These are phyloP conservation scores for Steccherinum ochraceum DNA, from an alignment of 768 basidiomycete species.

Conservation along the genomic window DNA sequence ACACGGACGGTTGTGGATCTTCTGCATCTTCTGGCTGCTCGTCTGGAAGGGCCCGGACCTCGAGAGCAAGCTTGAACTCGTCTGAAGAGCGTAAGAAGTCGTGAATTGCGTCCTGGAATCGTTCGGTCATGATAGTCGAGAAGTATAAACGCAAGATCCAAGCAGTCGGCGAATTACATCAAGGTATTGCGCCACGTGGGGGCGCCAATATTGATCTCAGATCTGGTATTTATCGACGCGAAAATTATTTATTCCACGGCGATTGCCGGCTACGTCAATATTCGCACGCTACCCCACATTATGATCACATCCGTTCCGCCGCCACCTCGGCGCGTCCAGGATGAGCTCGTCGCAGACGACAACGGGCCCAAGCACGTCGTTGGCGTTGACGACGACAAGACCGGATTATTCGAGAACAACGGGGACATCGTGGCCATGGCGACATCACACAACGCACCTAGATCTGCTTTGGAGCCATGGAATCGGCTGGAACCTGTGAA, in stretches of 20 bases:
- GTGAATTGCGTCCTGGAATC: neutral
- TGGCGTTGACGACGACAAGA: neutral
- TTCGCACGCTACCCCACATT: neutral
- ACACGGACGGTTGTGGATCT: neutral
- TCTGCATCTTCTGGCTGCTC: neutral
- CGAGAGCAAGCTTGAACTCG: constrained; percentile 8
- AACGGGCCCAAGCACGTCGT: neutral
- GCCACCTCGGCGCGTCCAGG: neutral
- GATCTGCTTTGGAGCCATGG: too few species aligned
- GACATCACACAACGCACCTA: too few species aligned
- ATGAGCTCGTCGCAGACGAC: too few species aligned
- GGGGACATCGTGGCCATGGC: neutral
- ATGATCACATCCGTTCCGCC: neutral
- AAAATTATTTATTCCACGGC: neutral
- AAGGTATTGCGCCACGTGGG: too few species aligned
- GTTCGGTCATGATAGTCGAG: constrained; percentile 5
- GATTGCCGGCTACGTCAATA: neutral
- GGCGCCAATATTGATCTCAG: too few species aligned
- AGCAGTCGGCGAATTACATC: too few species aligned
- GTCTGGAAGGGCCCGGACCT: neutral
- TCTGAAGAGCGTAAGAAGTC: constrained; percentile 7
- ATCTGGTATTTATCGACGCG: too few species aligned
- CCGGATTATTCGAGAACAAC: neutral
- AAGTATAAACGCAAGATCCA: too few species aligned
- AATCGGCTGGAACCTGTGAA: neutral